Evolutionary conservation across 2,329 filamentous ascomycete genomes (phyloP), one percentile per base, ranked within the genome.

Genomic region (Fusarium sp.): DNA sequence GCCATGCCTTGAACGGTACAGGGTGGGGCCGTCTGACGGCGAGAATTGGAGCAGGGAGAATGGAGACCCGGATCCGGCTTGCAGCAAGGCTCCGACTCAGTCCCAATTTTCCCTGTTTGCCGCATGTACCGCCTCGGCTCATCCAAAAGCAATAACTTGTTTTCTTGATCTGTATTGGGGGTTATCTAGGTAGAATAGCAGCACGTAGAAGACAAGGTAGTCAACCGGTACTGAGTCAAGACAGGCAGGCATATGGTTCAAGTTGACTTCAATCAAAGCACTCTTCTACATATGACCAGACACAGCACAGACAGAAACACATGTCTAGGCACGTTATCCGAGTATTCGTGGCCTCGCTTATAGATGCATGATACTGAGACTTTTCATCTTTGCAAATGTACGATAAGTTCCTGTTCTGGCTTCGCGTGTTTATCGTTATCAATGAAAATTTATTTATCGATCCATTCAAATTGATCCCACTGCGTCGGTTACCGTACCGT

Each of bases 321-420:
- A 37, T 37, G 34, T 37, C 18, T n/a, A 37, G 18, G 16, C 12
- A 30, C 4, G 28, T 30, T n/a, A n/a, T 37, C 34, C 16, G 34
- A n/a, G 9, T 37, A 51, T 51, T 19, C 21, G 13, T 41, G 48
- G 31, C 13, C 48, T 39, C 31, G 31, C 21, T 41, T 39, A 14
- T 11, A 21, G 34, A 12, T 14, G 31, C 21, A 25, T 49, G 21
- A 31, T 50, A 53, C 18, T 44, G 21, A 31, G 54, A 53, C 34
- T 49, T 48, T 18, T 34, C 23, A 46, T 26, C 16, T 44, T 66
- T 45, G 11, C 48, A 23, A 43, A 67, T 67, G 66, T 52, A 51
- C 66, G 62, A 37, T 44, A 65, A 55, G 62, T 69, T 37, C 66
- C 51, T 69, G 48, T 66, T 61, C 62, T 58, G 61, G 62, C 14